A percentile compares a stretch with the other conserved stretches of the same genome.
Evolutionary conservation across 2,329 filamentous ascomycete genomes (phyloP).

Genomic region (Neonectria sp.): DNA sequence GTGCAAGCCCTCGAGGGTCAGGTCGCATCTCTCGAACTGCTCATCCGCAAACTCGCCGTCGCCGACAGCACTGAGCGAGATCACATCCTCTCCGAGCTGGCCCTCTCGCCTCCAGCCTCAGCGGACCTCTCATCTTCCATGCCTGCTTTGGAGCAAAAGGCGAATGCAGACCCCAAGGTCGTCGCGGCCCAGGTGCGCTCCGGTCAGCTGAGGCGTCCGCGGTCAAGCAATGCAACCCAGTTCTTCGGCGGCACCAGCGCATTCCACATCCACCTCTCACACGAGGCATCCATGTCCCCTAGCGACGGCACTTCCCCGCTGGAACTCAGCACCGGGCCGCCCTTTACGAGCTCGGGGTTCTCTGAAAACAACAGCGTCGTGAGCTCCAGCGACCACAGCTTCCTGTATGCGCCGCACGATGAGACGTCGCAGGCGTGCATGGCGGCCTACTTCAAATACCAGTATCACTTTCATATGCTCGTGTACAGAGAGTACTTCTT

Average conservation of each 20-base stretch:
- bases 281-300: slow-evolving; percentile 43
- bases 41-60: slow-evolving; percentile 60
- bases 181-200: slow-evolving; percentile 52
- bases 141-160: slow-evolving; percentile 38
- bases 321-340: slow-evolving; percentile 33
- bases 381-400: slow-evolving; percentile 45
- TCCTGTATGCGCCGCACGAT: slow-evolving; percentile 60
- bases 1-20: slow-evolving; percentile 64
- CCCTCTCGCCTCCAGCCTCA: slow-evolving; percentile 47
- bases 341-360: slow-evolving; percentile 23
- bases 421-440: slow-evolving; percentile 61
- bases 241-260: slow-evolving; percentile 66
- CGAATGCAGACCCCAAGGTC: slow-evolving; percentile 49
- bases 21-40: slow-evolving; percentile 61
- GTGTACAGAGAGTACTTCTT: slow-evolving; percentile 67
- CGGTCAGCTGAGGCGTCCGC: slow-evolving; percentile 56
- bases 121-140: slow-evolving; percentile 33
- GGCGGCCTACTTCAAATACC: slow-evolving; percentile 63
- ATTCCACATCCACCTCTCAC: slow-evolving; percentile 57
- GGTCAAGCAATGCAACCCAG: slow-evolving; percentile 58
- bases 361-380: slow-evolving; percentile 31
- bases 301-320: slow-evolving; percentile 29
- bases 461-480: slow-evolving; percentile 66
- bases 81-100: slow-evolving; percentile 57
- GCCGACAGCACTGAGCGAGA: slow-evolving; percentile 57